These are phyloP conservation scores for Leishmania guyanensis DNA, from an alignment of 208 protist species.

Conservation along the genomic window DNA sequence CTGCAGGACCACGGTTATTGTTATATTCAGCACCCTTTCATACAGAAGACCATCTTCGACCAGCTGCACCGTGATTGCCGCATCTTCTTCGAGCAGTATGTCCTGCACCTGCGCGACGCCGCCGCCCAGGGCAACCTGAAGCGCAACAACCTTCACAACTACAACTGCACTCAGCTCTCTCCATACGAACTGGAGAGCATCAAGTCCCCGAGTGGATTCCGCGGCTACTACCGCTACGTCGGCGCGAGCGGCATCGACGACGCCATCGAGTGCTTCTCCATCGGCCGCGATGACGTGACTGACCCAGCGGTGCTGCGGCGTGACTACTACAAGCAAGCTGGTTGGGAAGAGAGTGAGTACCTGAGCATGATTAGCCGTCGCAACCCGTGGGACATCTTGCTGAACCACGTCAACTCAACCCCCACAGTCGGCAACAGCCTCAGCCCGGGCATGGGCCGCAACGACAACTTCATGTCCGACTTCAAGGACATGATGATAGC, in stretches of 20 bases:
- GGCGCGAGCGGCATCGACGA: constrained; percentile 83
- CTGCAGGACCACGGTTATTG: constrained; percentile 89
- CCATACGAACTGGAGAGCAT: constrained; percentile 82
- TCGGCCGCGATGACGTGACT: constrained; percentile 74
- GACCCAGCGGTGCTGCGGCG: constrained; percentile 69
- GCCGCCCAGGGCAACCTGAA: constrained; percentile 26
- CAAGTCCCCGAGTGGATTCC: constrained; percentile 63
- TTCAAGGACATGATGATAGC: constrained; percentile 86
- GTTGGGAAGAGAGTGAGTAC: constrained; percentile 78
- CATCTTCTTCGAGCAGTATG: constrained; percentile 87
- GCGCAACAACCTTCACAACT: constrained; percentile 55
- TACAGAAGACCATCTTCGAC: constrained; percentile 81
- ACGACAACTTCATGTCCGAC: constrained; percentile 85
- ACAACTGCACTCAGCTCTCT: constrained; percentile 65
- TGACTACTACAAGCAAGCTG: constrained; percentile 67
- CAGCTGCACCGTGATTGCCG: constrained; percentile 87
- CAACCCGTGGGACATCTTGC: constrained; percentile 83
- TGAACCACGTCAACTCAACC: constrained; percentile 59
- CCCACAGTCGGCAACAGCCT: background rate
- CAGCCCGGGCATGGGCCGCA: constrained; percentile 22
- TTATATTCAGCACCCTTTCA: constrained; percentile 90
- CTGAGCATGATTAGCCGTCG: constrained; percentile 65
- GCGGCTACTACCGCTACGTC: constrained; percentile 87
- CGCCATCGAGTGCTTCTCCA: constrained; percentile 89
- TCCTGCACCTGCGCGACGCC: constrained; percentile 44